phyloP scores from a whole-genome alignment of 371 early-diverging fungal species.

The Nematocida sp. region DNA sequence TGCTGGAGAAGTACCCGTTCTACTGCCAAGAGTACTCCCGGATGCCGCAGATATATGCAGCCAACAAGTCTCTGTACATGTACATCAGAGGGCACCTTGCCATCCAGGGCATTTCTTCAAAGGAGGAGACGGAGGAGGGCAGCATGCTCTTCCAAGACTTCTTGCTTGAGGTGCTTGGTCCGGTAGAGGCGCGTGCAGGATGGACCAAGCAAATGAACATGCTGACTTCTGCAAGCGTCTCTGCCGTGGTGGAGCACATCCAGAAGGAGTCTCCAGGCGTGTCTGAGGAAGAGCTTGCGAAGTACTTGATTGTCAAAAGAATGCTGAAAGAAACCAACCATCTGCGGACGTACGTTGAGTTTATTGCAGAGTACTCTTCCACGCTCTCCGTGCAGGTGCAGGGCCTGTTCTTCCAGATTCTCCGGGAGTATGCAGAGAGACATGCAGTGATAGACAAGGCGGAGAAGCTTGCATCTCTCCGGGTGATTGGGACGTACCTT shows the following conservation, averaged over 20 bases:
- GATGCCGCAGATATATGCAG: slow-evolving; percentile 48
- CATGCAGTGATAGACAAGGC: slow-evolving; percentile 33
- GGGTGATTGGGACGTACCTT: slow-evolving; percentile 38
- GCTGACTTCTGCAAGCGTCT: slow-evolving; percentile 6
- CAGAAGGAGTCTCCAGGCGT: not conserved
- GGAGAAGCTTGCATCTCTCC: slow-evolving; percentile 20
- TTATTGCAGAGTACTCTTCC: slow-evolving; percentile 27
- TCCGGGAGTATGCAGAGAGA: not conserved
- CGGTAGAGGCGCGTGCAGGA: not conserved
- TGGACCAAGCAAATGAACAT: slow-evolving; percentile 45
- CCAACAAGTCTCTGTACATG: slow-evolving; percentile 46
- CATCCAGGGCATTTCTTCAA: slow-evolving; percentile 34
- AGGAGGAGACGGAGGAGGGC: slow-evolving; percentile 41
- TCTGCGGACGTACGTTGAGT: slow-evolving; percentile 28
- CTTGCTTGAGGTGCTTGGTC: not conserved
- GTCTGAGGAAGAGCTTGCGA: slow-evolving; percentile 21
- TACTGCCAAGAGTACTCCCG: slow-evolving; percentile 48
- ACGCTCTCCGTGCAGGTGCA: slow-evolving; percentile 24
- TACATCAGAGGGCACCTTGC: slow-evolving; percentile 42
- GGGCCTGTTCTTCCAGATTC: slow-evolving; percentile 17
- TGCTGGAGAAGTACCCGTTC: slow-evolving; percentile 50
- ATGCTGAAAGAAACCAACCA: slow-evolving; percentile 42
- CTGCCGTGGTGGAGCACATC: not conserved
- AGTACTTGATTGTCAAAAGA: slow-evolving; percentile 32
- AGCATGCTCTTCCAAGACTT: not conserved